Base-by-base conservation (phyloP, 148 eudicot species). In the Persicaria maculosa region DNA sequence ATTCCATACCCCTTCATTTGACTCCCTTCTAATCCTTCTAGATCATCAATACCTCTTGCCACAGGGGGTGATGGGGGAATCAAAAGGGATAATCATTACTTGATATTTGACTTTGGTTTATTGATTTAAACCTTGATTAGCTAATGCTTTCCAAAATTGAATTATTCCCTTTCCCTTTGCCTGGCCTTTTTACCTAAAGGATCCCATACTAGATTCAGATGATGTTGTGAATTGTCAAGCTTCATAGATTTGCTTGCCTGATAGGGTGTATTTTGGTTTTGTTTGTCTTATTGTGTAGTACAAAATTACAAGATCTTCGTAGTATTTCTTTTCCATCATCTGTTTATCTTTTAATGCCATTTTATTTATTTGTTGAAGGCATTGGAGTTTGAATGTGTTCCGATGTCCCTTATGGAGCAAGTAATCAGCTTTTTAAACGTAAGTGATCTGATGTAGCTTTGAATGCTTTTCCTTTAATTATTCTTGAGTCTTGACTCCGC, bases 311-410 rank as follows among this genome's bases (percentile, higher is more conserved):
- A 9, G 31, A 59, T 59, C 19, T 59, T 59, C 40, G 0, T 22
- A 59, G 40, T 59, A 36, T 20, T 59, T 59, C 14, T 19, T 65
- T 65, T 65, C 70, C 45, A 36, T 65, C n/a, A 43, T 65, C 17
- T 40, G 43, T 14, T 14, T 65, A 4, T 64, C 5, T 65, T 48
- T 12, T 48, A 48, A 48, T 48, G 7, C 52, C 52, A 9, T 71
- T 46, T n/a, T 70, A n/a, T 8, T 48, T 46, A 1, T 46, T 45
- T 68, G 36, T 68, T 75, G 22, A 71, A 83, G 86, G 84, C 81
- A 44, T 52, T 74, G 78, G 88, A 93, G 81, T 95, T 95, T 83
- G 99, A 95, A 80, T 92, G 97, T 73, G 99, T 87, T 78, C 91
- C 93, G 36, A 77, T 79, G 74, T 89, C 92, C 77, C 94, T 95